Evolutionary conservation across 352 stramenopile genomes (phyloP).

Genomic region (Globisporangium recalcitrans): DNA sequence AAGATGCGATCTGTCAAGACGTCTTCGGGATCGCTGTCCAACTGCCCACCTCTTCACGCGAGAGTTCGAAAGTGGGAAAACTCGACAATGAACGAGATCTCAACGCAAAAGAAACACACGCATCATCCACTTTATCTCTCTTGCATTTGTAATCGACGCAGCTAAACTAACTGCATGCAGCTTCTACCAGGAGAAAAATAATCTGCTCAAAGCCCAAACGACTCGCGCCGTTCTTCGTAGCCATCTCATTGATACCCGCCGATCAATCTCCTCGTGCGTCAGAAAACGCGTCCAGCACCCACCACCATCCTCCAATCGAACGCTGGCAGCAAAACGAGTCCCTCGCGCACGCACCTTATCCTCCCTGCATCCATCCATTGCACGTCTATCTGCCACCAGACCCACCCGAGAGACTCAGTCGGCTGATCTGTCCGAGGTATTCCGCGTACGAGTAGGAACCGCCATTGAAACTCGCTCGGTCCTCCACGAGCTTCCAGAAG

Average conservation of each 20-base stretch:
- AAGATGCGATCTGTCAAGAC: neutral
- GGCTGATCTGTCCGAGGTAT: constrained; percentile 91
- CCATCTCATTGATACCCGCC: neutral
- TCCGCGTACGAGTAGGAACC: constrained; percentile 97
- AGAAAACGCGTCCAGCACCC: neutral
- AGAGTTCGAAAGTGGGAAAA: neutral
- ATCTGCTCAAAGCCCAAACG: neutral
- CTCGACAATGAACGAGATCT: neutral
- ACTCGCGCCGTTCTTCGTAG: neutral
- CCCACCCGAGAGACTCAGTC: constrained; percentile 48
- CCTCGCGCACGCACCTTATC: neutral
- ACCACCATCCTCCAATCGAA: neutral
- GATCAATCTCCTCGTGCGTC: neutral
- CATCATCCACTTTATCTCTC: neutral
- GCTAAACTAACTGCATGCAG: neutral
- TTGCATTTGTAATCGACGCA: neutral
- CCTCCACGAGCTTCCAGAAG: constrained; percentile 97
- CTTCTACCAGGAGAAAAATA: constrained; percentile 8
- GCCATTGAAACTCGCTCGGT: constrained; percentile 95
- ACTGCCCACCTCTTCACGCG: neutral
- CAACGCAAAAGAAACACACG: neutral
- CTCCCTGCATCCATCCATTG: constrained; percentile 7
- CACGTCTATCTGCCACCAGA: constrained; percentile 53
- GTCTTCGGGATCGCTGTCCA: neutral
- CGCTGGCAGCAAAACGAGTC: neutral